Evolutionary conservation across 495 filamentous ascomycete genomes (phyloP).

Genomic region (Tetracladium setigerum): DNA sequence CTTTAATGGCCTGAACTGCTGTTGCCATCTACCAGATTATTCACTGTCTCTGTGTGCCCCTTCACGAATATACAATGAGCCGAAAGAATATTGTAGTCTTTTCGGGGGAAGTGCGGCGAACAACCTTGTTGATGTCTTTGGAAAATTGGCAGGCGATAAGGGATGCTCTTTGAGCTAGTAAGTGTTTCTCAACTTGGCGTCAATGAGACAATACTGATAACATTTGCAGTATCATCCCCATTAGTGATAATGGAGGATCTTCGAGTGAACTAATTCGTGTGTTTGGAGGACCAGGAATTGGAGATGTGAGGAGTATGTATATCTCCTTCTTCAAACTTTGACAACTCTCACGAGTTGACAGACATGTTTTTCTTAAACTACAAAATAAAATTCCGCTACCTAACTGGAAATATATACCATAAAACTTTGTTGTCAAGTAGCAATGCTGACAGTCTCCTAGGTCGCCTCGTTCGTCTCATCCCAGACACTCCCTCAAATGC

Average conservation of each 20-base stretch:
- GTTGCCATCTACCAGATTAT: no score
- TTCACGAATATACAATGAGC: not conserved
- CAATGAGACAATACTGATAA: not conserved
- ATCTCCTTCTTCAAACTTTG: not conserved
- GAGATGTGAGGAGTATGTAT: conserved; percentile 76
- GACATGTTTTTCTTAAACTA: no score
- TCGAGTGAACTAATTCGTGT: conserved; percentile 88
- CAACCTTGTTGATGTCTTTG: conserved; percentile 87
- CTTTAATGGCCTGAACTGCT: no score
- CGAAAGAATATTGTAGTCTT: conserved; percentile 62
- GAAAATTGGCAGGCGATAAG: conserved; percentile 61
- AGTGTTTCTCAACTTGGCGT: conserved; percentile 5
- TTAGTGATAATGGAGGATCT: conserved; percentile 90
- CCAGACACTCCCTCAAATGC: conserved; percentile 53
- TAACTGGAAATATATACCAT: no score
- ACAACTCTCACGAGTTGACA: not conserved
- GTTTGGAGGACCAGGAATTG: conserved; percentile 89
- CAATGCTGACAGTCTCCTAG: no score
- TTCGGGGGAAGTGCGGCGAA: conserved; percentile 91
- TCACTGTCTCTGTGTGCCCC: no score
- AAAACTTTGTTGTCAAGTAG: conserved; percentile 3
- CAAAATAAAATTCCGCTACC: no score
- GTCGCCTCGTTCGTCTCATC: conserved; percentile 71
- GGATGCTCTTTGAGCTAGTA: conserved; percentile 61
- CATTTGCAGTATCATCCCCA: conserved; percentile 63